phyloP scores from a whole-genome alignment of 305 asterid species.

The Lippia alba region DNA sequence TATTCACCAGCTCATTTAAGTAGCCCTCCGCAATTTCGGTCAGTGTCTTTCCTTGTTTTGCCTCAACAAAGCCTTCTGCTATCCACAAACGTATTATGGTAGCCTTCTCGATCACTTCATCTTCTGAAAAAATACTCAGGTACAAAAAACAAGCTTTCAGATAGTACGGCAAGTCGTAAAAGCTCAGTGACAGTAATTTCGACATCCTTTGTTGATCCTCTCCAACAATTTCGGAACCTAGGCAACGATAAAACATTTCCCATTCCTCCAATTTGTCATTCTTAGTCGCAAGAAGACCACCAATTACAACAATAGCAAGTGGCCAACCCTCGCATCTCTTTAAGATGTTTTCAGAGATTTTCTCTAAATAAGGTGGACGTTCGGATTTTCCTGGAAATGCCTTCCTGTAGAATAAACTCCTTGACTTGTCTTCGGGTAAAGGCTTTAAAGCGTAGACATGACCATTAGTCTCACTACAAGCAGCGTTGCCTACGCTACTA shows the following conservation, averaged over 20 bases:
- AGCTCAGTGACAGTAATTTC: conserved; percentile 32
- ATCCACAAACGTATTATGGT: conserved; percentile 36
- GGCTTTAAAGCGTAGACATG: conserved; percentile 28
- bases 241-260: conserved; percentile 28
- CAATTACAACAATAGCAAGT: conserved; percentile 42
- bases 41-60: conserved; percentile 19
- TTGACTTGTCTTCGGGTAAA: conserved; percentile 29
- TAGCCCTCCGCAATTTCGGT: conserved; percentile 43
- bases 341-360: conserved; percentile 28
- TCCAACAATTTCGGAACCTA: conserved; percentile 28
- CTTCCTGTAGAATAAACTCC: conserved; percentile 34
- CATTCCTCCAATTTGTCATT: conserved; percentile 28
- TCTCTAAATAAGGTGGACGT: conserved; percentile 35
- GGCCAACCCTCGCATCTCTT: conserved; percentile 43
- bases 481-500: background rate
- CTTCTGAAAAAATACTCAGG: conserved; percentile 41
- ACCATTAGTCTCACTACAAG: conserved; percentile 4
- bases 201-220: background rate
- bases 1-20: conserved; percentile 38
- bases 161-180: conserved; percentile 40
- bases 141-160: conserved; percentile 40
- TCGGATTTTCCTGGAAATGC: conserved; percentile 19
- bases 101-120: background rate
- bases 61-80: conserved; percentile 42
- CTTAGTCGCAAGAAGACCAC: conserved; percentile 42